phyloP scores from a whole-genome alignment of 441 rosid genomes.

The Erysimum cheiri region DNA sequence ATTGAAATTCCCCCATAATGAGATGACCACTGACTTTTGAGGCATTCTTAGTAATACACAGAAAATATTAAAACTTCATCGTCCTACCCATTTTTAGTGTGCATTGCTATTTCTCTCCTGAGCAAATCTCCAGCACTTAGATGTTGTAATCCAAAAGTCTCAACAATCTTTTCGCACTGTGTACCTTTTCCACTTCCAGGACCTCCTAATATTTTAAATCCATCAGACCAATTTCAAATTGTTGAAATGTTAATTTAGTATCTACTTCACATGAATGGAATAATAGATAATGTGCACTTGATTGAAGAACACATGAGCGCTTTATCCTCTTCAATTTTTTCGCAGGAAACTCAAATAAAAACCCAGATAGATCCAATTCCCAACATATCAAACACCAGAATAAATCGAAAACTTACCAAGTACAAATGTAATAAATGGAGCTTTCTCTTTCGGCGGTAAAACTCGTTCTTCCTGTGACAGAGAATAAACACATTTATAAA shows the following conservation, averaged over 20 bases:
- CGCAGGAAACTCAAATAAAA: background rate
- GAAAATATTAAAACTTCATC: background rate
- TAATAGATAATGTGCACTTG: background rate
- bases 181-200: slow-evolving; percentile 91
- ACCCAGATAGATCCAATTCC: slow-evolving; percentile 6
- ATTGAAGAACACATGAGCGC: background rate
- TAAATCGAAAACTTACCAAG: slow-evolving; percentile 56
- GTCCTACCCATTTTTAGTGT: slow-evolving; percentile 65
- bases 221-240: slow-evolving; percentile 7
- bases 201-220: slow-evolving; percentile 52
- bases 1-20: slow-evolving; percentile 32
- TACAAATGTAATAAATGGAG: slow-evolving; percentile 80
- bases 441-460: slow-evolving; percentile 50
- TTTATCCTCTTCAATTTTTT: background rate
- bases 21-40: slow-evolving; percentile 21
- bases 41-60: slow-evolving; percentile 6
- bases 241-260: background rate
- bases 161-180: slow-evolving; percentile 65
- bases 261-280: slow-evolving; percentile 1
- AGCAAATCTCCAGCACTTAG: slow-evolving; percentile 82
- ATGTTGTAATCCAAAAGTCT: slow-evolving; percentile 67
- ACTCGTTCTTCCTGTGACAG: slow-evolving; percentile 51
- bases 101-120: slow-evolving; percentile 64
- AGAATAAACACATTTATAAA: slow-evolving; percentile 20
- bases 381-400: slow-evolving; percentile 10